Base-by-base conservation (phyloP, 2,329 filamentous ascomycete species). In the Arthroderma uncinatum region DNA sequence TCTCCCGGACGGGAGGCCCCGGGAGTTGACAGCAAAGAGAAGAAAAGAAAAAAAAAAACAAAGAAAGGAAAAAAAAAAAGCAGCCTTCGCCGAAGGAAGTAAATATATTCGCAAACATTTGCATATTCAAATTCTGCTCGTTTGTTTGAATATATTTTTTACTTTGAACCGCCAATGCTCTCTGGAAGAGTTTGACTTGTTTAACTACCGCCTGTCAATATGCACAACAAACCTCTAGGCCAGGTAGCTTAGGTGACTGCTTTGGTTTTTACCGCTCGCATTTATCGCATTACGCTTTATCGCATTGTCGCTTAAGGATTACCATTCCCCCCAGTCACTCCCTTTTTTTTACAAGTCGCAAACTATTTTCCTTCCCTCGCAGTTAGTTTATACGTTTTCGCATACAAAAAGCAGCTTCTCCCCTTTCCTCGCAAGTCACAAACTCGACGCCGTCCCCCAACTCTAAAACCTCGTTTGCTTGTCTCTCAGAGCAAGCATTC, bases 1-100 rank as follows among this genome's bases (percentile, higher is more conserved):
- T 48, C 25, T 48, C 25, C 44, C 21, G 44, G 44, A 48, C 44
- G 44, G 44, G 44, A 48, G 39, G 39, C 39, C 39, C 39, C 39
- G 39, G 39, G 39, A 42, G n/a, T 42, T 42, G n/a, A n/a, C n/a
- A n/a, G n/a, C n/a, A n/a, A n/a, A n/a, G n/a, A n/a, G n/a, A n/a
- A n/a, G n/a, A n/a, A 21, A n/a, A 48, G 44, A 21, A 21, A 30
- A 25, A 30, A 28, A 25, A 21, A 48, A 48, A 48, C 44, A 21
- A 9, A 14, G 21, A 23, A 48, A 19, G 19, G 23, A 30, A 48
- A 30, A 48, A 48, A 48, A 2, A 28, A 12, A 8, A 34, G 12
- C 33, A 6, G 12, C 6, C 44, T 30, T 28, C 44, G 40, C 16
- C 21, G 36, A 39, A 39, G 36, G 39, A 30, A 48, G 21, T 6